Percentiles rank a stretch among this genome's conserved stretches.
Conservation (phyloP, 331 rosid genomes). For the Malus hybrid region DNA sequence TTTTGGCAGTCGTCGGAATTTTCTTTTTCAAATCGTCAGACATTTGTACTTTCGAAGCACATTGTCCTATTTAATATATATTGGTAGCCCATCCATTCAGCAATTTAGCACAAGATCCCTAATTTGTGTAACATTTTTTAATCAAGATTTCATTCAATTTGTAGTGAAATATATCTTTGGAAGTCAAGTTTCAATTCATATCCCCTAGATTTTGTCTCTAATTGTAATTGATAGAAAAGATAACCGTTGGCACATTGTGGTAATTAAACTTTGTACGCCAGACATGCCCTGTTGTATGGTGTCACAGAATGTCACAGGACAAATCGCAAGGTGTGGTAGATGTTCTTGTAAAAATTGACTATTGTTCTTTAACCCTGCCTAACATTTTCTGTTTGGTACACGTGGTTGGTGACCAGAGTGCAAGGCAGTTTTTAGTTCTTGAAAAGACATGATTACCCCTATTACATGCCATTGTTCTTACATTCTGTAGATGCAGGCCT, state of each 20-base stretch:
- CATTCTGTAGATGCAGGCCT: neutral
- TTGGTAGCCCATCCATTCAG: no score
- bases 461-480: neutral
- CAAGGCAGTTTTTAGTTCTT: neutral
- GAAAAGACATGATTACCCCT: conserved; percentile 29
- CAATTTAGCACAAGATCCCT: no score
- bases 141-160: no score
- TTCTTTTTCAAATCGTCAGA: no score
- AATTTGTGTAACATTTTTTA: no score
- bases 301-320: conserved; percentile 1
- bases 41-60: no score
- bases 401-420: conserved; percentile 5
- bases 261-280: neutral
- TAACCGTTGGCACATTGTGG: neutral
- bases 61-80: no score
- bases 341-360: neutral
- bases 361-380: neutral
- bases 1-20: no score
- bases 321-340: neutral
- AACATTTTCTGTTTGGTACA: neutral
- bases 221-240: neutral
- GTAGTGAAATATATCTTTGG: no score
- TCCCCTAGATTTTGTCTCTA: neutral
- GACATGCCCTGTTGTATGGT: conserved; percentile 2
- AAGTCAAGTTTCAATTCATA: no score